Percentiles rank a stretch among this genome's conserved stretches.
These are phyloP conservation scores for Neurospora intermedia DNA, from an alignment of 495 filamentous ascomycete species.

Conservation along the genomic window DNA sequence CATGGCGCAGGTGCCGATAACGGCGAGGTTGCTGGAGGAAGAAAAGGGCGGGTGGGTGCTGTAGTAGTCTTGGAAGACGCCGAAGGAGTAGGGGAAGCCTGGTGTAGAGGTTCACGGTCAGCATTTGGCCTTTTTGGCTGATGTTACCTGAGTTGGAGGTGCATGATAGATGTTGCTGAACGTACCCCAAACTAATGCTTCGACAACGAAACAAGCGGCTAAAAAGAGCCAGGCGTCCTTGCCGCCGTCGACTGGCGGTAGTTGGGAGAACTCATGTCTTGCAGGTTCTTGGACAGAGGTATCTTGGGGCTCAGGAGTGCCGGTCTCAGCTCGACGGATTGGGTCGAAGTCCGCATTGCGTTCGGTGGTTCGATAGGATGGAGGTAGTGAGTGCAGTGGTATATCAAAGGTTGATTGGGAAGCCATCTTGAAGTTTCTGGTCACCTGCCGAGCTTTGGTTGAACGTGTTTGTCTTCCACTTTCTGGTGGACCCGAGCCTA, in stretches of 20 bases:
- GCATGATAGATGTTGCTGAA: not conserved
- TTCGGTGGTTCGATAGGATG: not conserved
- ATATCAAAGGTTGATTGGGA: not conserved
- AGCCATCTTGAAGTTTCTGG: not conserved
- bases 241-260: conserved; percentile 52
- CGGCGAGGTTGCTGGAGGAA: conserved; percentile 27
- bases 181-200: conserved; percentile 57
- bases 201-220: conserved; percentile 49
- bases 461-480: not conserved
- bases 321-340: not conserved
- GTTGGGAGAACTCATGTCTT: conserved; percentile 21
- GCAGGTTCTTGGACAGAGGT: not conserved
- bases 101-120: not conserved
- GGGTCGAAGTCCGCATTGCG: not conserved
- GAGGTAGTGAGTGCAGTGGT: not conserved
- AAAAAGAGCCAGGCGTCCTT: conserved; percentile 57
- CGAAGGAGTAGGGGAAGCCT: conserved; percentile 57
- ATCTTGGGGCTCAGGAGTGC: not conserved
- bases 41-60: conserved; percentile 30
- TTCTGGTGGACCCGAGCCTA: not conserved
- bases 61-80: conserved; percentile 40
- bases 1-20: conserved; percentile 30
- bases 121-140: not conserved
- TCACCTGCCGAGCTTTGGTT: not conserved
- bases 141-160: not conserved